These are phyloP conservation scores for Solanum bulbocastanum DNA, from an alignment of 257 asterid genomes.

Conservation along the genomic window DNA sequence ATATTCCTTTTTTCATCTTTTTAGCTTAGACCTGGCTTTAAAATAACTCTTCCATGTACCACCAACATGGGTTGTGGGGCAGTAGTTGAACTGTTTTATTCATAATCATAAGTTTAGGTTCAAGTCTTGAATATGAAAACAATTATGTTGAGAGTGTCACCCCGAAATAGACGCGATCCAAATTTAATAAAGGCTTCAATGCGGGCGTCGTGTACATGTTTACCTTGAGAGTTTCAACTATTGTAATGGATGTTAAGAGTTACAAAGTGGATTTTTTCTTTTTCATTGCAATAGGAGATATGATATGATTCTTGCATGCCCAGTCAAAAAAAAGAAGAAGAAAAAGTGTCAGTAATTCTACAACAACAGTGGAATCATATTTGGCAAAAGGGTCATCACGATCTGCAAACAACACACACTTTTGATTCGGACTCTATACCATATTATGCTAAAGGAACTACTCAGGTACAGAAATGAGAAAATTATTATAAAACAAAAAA, in stretches of 20 bases:
- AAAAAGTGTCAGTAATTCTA: not conserved
- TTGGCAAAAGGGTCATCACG: not conserved
- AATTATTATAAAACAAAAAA: not conserved
- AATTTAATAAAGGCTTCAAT: too few relatives aligned
- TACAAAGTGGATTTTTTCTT: not conserved
- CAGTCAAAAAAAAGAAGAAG: not conserved
- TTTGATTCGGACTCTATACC: not conserved
- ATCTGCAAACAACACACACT: not conserved
- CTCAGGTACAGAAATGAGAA: not conserved
- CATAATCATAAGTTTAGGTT: too few relatives aligned
- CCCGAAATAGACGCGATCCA: rapidly evolving
- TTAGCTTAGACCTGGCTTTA: not conserved
- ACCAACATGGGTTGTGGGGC: too few relatives aligned
- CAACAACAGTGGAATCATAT: not conserved
- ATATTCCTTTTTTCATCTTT: not conserved
- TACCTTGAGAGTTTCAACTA: not conserved
- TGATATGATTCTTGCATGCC: not conserved
- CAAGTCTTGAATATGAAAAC: not conserved
- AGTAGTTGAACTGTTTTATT: too few relatives aligned
- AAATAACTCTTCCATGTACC: not conserved
- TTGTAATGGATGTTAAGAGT: not conserved
- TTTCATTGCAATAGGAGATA: not conserved
- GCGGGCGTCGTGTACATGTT: not conserved
- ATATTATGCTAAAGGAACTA: not conserved
- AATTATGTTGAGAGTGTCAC: not conserved